Conservation (phyloP, 768 basidiomycete species). For the Xanthoconium stramineum region DNA sequence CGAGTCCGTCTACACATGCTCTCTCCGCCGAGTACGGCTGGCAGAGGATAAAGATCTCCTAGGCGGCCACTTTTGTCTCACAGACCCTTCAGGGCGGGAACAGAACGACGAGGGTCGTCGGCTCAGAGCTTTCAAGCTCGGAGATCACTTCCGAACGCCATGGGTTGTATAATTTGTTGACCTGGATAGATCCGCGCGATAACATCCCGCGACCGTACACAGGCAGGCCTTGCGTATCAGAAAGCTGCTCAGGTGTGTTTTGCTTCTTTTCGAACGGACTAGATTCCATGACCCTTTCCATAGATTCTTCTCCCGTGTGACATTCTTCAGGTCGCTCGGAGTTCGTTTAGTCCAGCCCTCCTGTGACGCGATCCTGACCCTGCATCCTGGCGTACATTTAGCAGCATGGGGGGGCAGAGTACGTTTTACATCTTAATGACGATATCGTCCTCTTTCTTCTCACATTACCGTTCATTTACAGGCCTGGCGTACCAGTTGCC, state of each 20-base stretch:
- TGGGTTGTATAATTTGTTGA: constrained; percentile 24
- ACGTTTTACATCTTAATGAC: constrained; percentile 20
- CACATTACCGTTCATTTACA: constrained; percentile 13
- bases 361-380: constrained; percentile 26
- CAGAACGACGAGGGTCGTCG: constrained; percentile 4
- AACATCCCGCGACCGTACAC: constrained; percentile 23
- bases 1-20: constrained; percentile 19
- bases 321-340: constrained; percentile 27
- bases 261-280: constrained; percentile 18
- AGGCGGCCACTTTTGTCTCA: constrained; percentile 23
- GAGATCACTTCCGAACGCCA: constrained; percentile 22
- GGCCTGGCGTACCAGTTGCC: constrained; percentile 33
- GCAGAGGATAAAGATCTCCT: constrained; percentile 1
- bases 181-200: constrained; percentile 25
- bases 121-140: constrained; percentile 8
- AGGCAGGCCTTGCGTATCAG: constrained; percentile 37
- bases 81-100: constrained; percentile 35
- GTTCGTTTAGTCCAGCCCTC: constrained; percentile 30
- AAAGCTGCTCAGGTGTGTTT: constrained; percentile 33
- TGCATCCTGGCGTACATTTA: constrained; percentile 28
- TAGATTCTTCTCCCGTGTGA: constrained; percentile 36
- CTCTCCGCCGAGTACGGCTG: not conserved
- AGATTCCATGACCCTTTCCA: constrained; percentile 15
- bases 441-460: constrained; percentile 1
- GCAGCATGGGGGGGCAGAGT: constrained; percentile 31